Base-by-base conservation (phyloP, 371 early-diverging fungal genomes). In the Blakeslea trispora region DNA sequence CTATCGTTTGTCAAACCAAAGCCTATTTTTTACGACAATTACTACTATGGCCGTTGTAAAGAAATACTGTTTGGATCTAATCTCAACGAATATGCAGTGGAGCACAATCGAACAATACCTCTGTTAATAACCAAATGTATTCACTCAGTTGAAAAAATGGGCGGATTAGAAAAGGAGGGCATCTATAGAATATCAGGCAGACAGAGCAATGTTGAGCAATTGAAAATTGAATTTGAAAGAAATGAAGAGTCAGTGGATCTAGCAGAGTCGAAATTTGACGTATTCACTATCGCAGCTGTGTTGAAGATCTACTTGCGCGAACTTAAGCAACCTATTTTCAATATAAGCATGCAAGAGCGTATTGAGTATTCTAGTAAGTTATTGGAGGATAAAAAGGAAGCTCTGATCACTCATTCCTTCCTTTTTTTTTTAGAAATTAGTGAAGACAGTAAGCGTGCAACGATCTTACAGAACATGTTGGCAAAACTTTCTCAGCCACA, bases 231-330 rank as follows among this genome's bases (percentile, higher is more conserved):
- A 19, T 78, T 86, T 52, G 89, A 89, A 54, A 57, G 61, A 37
- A 78, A 83, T 45, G 83, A 81, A 50, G 71, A 76, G 34, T 54
- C 63, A 0, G 68, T 81, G 0, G 76, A 81, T 31, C 54, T 84
- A 22, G 64, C 72, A 4, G 53, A 69, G 4, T 50, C 53, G 13
- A 69, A 69, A 35, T 81, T 72, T 40, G 88, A 87, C 47, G 75
- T 84, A 11, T 66, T 83, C 44, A 77, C 79, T 0, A 75, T 89
- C 41, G 85, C 86, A 0, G 72, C 79, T 0, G 76, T 88, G 3
- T 67, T 89, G 11, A 89, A 89, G 55, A 57, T 78, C 13, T 89
- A 82, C 59, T 61, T 89, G 5, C 72, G 90, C 3, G 82, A 85
- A 57, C 59, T 89, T 23, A 81, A 84, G 17, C 69, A 81, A 23